Conservation (phyloP, 768 basidiomycete species). For the Lactarius pseudohatsudake region DNA sequence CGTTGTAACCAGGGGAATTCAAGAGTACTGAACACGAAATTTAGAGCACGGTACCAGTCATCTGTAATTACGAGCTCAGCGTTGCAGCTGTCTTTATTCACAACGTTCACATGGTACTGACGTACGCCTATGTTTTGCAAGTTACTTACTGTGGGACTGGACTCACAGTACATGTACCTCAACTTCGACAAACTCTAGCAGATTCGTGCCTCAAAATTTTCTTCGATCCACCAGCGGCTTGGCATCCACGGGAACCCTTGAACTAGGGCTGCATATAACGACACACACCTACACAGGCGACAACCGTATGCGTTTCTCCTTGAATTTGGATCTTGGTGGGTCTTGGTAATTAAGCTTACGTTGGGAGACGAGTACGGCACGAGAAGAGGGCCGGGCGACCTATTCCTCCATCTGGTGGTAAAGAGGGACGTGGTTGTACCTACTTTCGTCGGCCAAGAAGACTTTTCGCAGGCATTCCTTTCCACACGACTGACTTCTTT, state of each 20-base stretch:
- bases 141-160: not conserved
- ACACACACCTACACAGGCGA: not conserved
- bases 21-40: no score
- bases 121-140: no score
- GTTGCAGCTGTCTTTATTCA: not conserved
- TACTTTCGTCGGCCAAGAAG: not conserved
- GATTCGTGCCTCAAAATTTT: not conserved
- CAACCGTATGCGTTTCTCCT: not conserved
- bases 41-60: not conserved
- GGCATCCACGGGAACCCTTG: not conserved
- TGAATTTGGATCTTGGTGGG: not conserved
- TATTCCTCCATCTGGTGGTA: not conserved
- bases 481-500: not conserved
- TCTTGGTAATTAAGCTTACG: not conserved
- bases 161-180: no score
- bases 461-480: not conserved
- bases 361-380: not conserved
- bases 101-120: not conserved
- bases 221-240: not conserved
- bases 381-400: not conserved
- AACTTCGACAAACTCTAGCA: not conserved
- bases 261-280: not conserved
- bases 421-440: not conserved
- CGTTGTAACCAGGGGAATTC: no score
- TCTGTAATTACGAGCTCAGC: not conserved